These are phyloP conservation scores for Beauveria sp. DNA, from an alignment of 2,329 filamentous ascomycete species.

Conservation along the genomic window DNA sequence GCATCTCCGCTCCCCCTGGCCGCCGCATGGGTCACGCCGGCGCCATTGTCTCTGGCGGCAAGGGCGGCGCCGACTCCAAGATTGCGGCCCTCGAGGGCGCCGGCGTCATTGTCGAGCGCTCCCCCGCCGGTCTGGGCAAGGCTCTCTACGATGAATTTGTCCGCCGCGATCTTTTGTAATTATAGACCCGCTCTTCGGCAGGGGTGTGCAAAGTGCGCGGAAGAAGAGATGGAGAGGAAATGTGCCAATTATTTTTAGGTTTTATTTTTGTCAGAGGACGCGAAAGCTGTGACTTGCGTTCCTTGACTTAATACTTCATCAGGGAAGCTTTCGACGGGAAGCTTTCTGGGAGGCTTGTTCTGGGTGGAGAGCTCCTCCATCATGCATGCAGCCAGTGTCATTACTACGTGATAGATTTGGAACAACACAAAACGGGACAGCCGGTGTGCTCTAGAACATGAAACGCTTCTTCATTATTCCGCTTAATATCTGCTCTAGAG, in stretches of 20 bases:
- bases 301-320: not conserved
- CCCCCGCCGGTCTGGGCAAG: slow-evolving; percentile 86
- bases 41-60: slow-evolving; percentile 94
- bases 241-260: not conserved
- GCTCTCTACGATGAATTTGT: slow-evolving; percentile 92
- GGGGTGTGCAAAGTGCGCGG: not conserved
- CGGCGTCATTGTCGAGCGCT: slow-evolving; percentile 93
- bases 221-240: not conserved
- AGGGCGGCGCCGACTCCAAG: slow-evolving; percentile 97
- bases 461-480: not conserved
- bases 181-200: not conserved
- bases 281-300: not conserved
- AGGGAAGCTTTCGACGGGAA: not conserved
- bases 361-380: not conserved
- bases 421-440: slow-evolving; percentile 10
- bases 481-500: too few relatives aligned
- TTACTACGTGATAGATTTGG: slow-evolving; percentile 12
- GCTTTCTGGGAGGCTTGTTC: slow-evolving; percentile 1
- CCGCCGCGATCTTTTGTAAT: slow-evolving; percentile 83
- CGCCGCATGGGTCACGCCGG: slow-evolving; percentile 98
- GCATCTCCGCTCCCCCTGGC: slow-evolving; percentile 93
- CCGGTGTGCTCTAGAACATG: slow-evolving; percentile 2
- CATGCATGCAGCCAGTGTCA: slow-evolving; percentile 9
- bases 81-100: slow-evolving; percentile 89
- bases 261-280: slow-evolving; percentile 2